phyloP scores from a whole-genome alignment of 2,329 filamentous ascomycete genomes.

The Paecilomyces sp. region DNA sequence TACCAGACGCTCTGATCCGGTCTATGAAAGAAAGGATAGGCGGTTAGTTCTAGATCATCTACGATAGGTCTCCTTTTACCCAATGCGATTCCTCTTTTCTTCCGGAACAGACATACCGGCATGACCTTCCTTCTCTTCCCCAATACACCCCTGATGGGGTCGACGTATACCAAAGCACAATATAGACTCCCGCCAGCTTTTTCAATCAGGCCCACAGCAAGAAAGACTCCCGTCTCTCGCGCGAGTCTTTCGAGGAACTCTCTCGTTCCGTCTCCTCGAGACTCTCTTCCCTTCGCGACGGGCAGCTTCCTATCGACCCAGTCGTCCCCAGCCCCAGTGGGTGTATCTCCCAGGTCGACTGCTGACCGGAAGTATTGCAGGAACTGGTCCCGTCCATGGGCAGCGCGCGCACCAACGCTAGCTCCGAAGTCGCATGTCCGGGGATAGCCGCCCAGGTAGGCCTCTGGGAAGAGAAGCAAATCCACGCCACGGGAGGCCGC shows the following conservation, averaged over 20 bases:
- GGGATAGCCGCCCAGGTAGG: conserved; percentile 86
- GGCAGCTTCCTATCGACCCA: conserved; percentile 62
- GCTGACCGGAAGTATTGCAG: conserved; percentile 70
- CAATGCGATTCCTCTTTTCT: no score
- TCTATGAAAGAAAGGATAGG: conserved; percentile 37
- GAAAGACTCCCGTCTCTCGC: conserved; percentile 68
- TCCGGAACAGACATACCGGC: conserved; percentile 53
- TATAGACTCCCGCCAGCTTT: conserved; percentile 75
- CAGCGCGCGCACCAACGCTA: conserved; percentile 61
- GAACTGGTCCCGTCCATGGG: conserved; percentile 71
- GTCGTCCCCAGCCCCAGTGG: conserved; percentile 58
- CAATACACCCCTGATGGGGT: conserved; percentile 62
- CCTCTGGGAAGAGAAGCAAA: conserved; percentile 83
- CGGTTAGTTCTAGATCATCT: background rate
- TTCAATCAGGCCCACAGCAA: conserved; percentile 76
- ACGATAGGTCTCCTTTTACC: background rate
- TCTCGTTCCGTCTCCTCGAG: conserved; percentile 66
- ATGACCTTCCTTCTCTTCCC: conserved; percentile 90
- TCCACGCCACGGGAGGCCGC: conserved; percentile 57
- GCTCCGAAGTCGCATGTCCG: conserved; percentile 72
- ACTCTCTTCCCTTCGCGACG: conserved; percentile 42
- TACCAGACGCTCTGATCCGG: conserved; percentile 71
- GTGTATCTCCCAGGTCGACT: conserved; percentile 78
- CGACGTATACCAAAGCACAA: conserved; percentile 75
- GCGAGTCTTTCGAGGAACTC: conserved; percentile 74